phyloP scores from a whole-genome alignment of 2,329 filamentous ascomycete genomes.

The Clarireedia monteithiana region DNA sequence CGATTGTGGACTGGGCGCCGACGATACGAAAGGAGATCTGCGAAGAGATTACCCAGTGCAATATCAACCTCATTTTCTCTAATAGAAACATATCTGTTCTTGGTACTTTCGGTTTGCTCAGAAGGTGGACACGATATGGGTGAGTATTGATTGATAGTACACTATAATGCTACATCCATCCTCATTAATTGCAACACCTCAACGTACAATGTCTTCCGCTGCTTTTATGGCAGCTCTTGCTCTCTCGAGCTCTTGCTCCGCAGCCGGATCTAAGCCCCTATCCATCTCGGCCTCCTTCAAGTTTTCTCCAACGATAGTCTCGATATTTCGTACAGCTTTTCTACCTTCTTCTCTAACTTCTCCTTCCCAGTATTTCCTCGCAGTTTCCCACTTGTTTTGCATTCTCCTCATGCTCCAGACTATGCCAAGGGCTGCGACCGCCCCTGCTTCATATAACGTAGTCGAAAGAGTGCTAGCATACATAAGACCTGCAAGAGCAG shows the following conservation, averaged over 20 bases:
- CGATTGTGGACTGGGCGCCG: no score
- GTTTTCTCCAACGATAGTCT: slow-evolving; percentile 39
- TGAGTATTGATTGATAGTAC: slow-evolving; percentile 6
- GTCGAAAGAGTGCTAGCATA: slow-evolving; percentile 49
- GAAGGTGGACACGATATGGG: background rate
- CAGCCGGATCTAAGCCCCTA: background rate
- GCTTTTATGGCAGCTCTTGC: slow-evolving; percentile 2
- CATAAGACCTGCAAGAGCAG: slow-evolving; percentile 44
- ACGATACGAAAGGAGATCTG: no score
- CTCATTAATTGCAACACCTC: slow-evolving; percentile 1
- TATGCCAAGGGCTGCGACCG: slow-evolving; percentile 52
- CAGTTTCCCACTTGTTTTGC: slow-evolving; percentile 56
- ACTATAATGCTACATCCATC: slow-evolving; percentile 8
- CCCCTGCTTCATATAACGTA: slow-evolving; percentile 52
- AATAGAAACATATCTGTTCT: no score
- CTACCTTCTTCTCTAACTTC: slow-evolving; percentile 61
- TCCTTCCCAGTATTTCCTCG: slow-evolving; percentile 53
- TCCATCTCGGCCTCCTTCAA: slow-evolving; percentile 6
- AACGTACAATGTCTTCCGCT: slow-evolving; percentile 6
- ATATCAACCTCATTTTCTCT: no score
- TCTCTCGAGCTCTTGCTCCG: slow-evolving; percentile 1
- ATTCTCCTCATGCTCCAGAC: slow-evolving; percentile 51
- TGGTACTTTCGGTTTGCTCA: no score
- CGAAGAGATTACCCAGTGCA: no score
- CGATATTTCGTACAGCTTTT: slow-evolving; percentile 50